Evolutionary conservation across 2,329 filamentous ascomycete species (phyloP).

Genomic region (Fusarium armeniacum): DNA sequence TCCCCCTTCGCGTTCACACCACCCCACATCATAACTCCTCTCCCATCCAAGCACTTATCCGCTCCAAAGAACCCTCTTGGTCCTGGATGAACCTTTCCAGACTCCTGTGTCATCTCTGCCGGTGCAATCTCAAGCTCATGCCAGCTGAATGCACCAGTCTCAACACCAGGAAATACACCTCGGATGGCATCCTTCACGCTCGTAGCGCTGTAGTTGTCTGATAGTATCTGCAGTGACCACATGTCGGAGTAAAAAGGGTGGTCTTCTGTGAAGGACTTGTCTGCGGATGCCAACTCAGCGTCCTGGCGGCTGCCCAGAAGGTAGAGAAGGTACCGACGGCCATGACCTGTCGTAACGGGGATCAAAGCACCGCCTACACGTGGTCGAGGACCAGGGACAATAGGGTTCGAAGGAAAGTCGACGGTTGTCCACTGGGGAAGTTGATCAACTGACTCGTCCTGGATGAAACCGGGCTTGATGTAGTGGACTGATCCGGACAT

Average conservation of each 20-base stretch:
- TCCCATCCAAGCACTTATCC: conserved; percentile 32
- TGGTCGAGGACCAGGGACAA: conserved; percentile 34
- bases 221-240: conserved; percentile 41
- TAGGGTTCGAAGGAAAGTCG: conserved; percentile 36
- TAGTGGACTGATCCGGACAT: conserved; percentile 36
- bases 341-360: conserved; percentile 30
- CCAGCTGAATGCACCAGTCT: conserved; percentile 40
- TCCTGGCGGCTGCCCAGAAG: conserved; percentile 42
- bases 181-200: conserved; percentile 35
- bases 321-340: conserved; percentile 36
- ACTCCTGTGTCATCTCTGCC: conserved; percentile 31
- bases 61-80: conserved; percentile 42
- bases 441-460: conserved; percentile 16
- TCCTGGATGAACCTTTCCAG: conserved; percentile 42
- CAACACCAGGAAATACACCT: conserved; percentile 19
- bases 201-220: conserved; percentile 24
- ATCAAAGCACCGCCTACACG: conserved; percentile 37
- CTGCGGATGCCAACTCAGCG: neutral
- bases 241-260: conserved; percentile 40
- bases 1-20: conserved; percentile 44
- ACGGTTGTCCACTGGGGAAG: conserved; percentile 29
- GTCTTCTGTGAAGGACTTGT: conserved; percentile 28
- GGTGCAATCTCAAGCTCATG: conserved; percentile 42
- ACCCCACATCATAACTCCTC: conserved; percentile 38
- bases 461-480: conserved; percentile 17